A percentile compares a stretch with the other conserved stretches of the same genome.
Conservation (phyloP, 2,329 filamentous ascomycete genomes). For the Cadophora gregata region DNA sequence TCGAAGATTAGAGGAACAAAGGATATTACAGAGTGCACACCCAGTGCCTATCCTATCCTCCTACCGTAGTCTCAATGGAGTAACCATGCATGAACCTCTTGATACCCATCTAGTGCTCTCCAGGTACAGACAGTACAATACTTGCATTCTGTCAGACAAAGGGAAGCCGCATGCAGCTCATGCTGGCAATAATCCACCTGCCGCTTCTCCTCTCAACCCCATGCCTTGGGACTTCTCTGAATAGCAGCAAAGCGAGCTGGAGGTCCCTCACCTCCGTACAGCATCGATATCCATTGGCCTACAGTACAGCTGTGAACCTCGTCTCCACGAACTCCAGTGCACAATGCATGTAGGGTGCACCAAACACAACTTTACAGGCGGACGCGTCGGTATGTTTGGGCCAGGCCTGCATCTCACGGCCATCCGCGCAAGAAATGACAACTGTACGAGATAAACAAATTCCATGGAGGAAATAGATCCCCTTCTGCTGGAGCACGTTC, state of each 20-base stretch:
- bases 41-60: not conserved
- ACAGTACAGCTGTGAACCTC: not conserved
- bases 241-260: not conserved
- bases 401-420: slow-evolving; percentile 3
- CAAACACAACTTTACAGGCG: not conserved
- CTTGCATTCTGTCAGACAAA: not conserved
- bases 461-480: not conserved
- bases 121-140: too few relatives aligned
- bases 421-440: not conserved
- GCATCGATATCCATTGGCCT: not conserved
- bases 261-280: slow-evolving; percentile 2
- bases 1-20: not conserved
- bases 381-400: not conserved
- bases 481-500: not conserved
- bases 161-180: slow-evolving; percentile 3
- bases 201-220: slow-evolving; percentile 6
- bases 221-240: not conserved
- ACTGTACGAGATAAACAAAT: not conserved
- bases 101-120: not conserved
- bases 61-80: not conserved
- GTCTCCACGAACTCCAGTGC: not conserved
- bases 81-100: slow-evolving; percentile 2
- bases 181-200: not conserved
- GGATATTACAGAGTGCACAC: not conserved
- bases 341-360: not conserved